phyloP scores from a whole-genome alignment of 2,329 filamentous ascomycete genomes.

The Ceratocystiopsis sp. region DNA sequence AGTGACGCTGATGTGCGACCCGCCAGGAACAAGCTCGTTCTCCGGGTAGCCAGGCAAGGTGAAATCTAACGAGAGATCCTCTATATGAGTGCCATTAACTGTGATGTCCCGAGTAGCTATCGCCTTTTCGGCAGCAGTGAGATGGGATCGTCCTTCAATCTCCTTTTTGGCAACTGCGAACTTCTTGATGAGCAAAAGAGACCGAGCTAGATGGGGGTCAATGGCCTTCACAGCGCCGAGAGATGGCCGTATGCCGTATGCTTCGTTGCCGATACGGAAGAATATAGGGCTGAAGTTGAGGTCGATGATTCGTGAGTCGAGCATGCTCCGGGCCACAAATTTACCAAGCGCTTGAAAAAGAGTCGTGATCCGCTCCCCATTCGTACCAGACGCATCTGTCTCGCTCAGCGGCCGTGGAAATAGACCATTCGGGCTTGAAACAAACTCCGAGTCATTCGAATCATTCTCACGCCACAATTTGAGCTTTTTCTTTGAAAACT shows the following conservation, averaged over 20 bases:
- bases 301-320: constrained; percentile 94
- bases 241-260: constrained; percentile 55
- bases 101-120: constrained; percentile 50
- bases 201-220: constrained; percentile 71
- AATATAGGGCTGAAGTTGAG: constrained; percentile 95
- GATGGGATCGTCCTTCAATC: constrained; percentile 50
- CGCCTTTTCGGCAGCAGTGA: constrained; percentile 54
- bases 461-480: constrained; percentile 94
- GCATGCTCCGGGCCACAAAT: constrained; percentile 94
- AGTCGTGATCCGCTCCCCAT: constrained; percentile 74
- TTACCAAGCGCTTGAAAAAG: constrained; percentile 90
- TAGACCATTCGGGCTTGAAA: constrained; percentile 66
- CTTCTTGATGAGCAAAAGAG: constrained; percentile 71
- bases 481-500: constrained; percentile 93
- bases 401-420: constrained; percentile 85
- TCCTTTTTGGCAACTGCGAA: constrained; percentile 70
- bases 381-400: constrained; percentile 54
- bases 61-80: constrained; percentile 85
- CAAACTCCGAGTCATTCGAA: constrained; percentile 54
- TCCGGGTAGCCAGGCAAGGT: constrained; percentile 80
- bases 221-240: constrained; percentile 80
- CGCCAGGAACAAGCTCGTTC: constrained; percentile 66
- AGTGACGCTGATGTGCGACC: constrained; percentile 57
- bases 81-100: constrained; percentile 61
- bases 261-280: constrained; percentile 75